Percentiles rank a stretch among this genome's conserved stretches.
Conservation (phyloP, 2,329 filamentous ascomycete genomes). For the Lasiodiplodia theobromae region DNA sequence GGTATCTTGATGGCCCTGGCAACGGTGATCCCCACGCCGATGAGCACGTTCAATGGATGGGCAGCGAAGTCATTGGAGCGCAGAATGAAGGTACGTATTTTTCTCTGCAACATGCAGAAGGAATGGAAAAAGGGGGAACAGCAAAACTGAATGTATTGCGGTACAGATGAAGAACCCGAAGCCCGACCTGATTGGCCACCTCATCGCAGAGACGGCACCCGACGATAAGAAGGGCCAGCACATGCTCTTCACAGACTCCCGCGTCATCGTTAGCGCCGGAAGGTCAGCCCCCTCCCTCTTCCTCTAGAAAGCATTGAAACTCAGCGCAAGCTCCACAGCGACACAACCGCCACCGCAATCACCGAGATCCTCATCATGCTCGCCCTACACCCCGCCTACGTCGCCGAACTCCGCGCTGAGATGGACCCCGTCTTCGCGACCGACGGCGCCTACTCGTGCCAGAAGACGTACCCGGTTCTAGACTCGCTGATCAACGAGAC, state of each 20-base stretch:
- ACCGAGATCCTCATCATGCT: conserved; percentile 54
- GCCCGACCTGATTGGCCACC: conserved; percentile 37
- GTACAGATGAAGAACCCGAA: conserved; percentile 31
- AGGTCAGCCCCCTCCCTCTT: conserved; percentile 1
- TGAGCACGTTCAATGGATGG: conserved; percentile 12
- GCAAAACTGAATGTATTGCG: neutral
- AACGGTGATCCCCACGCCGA: conserved; percentile 10
- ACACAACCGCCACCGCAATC: conserved; percentile 54
- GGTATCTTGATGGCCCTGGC: conserved; percentile 8
- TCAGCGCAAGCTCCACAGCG: conserved; percentile 36
- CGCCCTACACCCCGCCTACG: conserved; percentile 45
- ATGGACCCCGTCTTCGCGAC: conserved; percentile 47
- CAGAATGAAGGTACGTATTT: conserved; percentile 7
- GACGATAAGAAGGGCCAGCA: conserved; percentile 10
- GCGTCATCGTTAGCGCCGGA: conserved; percentile 22
- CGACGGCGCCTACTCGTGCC: neutral
- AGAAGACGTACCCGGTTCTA: conserved; percentile 41
- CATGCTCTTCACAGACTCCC: conserved; percentile 16
- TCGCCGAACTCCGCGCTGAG: conserved; percentile 44
- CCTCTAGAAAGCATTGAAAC: neutral
- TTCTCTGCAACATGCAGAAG: neutral
- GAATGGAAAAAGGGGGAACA: neutral
- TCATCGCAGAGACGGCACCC: conserved; percentile 32
- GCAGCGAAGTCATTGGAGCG: conserved; percentile 10
- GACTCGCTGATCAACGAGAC: conserved; percentile 51